Percentiles rank a stretch among this genome's conserved stretches.
Evolutionary conservation across 495 filamentous ascomycete genomes (phyloP).

Genomic region (Penicillium manginii): DNA sequence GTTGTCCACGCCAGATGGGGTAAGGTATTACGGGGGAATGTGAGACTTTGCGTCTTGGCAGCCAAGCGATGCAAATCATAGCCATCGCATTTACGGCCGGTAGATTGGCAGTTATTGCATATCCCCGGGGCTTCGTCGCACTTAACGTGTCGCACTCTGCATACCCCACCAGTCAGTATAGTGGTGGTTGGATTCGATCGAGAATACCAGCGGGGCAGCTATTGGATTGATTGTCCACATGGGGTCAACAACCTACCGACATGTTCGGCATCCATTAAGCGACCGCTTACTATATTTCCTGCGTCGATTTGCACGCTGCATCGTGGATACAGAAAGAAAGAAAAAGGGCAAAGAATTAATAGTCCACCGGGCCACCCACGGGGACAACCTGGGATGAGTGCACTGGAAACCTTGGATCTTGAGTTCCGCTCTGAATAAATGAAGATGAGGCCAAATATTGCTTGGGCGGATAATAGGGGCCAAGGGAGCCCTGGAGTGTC

Average conservation of each 20-base stretch:
- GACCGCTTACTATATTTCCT: slow-evolving; percentile 6
- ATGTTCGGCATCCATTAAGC: slow-evolving; percentile 7
- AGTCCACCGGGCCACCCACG: too few relatives aligned
- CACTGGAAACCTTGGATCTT: too few relatives aligned
- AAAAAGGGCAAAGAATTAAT: too few relatives aligned
- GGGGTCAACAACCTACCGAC: not conserved
- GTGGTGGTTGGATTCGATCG: not conserved
- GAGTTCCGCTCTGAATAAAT: too few relatives aligned
- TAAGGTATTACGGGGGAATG: not conserved
- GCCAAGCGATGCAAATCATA: slow-evolving; percentile 16
- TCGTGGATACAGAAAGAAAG: not conserved
- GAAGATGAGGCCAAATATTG: too few relatives aligned
- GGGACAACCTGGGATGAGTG: too few relatives aligned
- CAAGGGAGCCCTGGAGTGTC: too few relatives aligned
- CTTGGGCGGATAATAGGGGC: too few relatives aligned
- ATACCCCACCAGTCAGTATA: not conserved
- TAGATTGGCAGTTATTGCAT: slow-evolving; percentile 5
- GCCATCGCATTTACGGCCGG: slow-evolving; percentile 16
- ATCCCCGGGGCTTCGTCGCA: not conserved
- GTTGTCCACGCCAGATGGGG: slow-evolving; percentile 17
- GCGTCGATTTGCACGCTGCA: not conserved
- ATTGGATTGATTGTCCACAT: not conserved
- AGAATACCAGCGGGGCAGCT: not conserved
- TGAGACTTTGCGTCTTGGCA: slow-evolving; percentile 3
- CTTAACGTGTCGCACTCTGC: not conserved